A percentile compares a stretch with the other conserved stretches of the same genome.
Evolutionary conservation across 768 basidiomycete genomes (phyloP).

Genomic region (Panaeolus papilionaceus): DNA sequence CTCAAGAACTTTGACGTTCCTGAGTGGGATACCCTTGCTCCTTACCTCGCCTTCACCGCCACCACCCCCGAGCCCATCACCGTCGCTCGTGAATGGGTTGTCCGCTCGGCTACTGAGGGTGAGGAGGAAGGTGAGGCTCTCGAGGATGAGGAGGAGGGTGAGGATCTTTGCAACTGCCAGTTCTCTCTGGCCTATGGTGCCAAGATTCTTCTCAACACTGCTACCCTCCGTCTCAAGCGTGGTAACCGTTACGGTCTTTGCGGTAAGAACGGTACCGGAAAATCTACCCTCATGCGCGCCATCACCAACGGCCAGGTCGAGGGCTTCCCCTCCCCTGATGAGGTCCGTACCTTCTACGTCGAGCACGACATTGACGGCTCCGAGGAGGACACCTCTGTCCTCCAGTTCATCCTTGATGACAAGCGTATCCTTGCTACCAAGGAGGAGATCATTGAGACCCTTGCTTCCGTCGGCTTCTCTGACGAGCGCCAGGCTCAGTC

Average conservation of each 20-base stretch:
- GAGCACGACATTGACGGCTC: slow-evolving; percentile 99
- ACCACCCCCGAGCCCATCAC: slow-evolving; percentile 68
- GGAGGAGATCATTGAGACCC: slow-evolving; percentile 78
- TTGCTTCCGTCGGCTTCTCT: slow-evolving; percentile 91
- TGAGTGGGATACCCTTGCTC: slow-evolving; percentile 84
- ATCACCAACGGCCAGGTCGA: slow-evolving; percentile 97
- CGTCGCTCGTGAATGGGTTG: slow-evolving; percentile 85
- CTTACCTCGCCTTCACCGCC: slow-evolving; percentile 74
- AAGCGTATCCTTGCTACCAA: slow-evolving; percentile 76
- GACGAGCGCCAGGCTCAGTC: slow-evolving; percentile 85
- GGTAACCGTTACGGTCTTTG: slow-evolving; percentile 99
- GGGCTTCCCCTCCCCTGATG: slow-evolving; percentile 96
- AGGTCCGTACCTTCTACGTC: slow-evolving; percentile 99
- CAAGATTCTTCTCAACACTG: slow-evolving; percentile 97
- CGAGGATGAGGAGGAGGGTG: slow-evolving; percentile 97
- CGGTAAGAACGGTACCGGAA: slow-evolving; percentile 98
- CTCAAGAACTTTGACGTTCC: slow-evolving; percentile 91
- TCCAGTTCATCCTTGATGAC: slow-evolving; percentile 87
- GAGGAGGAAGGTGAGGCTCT: slow-evolving; percentile 67
- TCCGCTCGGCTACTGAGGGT: slow-evolving; percentile 85
- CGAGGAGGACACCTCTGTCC: slow-evolving; percentile 90
- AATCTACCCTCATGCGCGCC: slow-evolving; percentile 93
- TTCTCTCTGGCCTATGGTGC: slow-evolving; percentile 99
- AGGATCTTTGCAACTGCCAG: slow-evolving; percentile 98
- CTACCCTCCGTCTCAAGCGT: slow-evolving; percentile 95